A percentile compares a stretch with the other conserved stretches of the same genome.
phyloP scores from a whole-genome alignment of 2,329 filamentous ascomycete species.

The Aspergillus proliferans region DNA sequence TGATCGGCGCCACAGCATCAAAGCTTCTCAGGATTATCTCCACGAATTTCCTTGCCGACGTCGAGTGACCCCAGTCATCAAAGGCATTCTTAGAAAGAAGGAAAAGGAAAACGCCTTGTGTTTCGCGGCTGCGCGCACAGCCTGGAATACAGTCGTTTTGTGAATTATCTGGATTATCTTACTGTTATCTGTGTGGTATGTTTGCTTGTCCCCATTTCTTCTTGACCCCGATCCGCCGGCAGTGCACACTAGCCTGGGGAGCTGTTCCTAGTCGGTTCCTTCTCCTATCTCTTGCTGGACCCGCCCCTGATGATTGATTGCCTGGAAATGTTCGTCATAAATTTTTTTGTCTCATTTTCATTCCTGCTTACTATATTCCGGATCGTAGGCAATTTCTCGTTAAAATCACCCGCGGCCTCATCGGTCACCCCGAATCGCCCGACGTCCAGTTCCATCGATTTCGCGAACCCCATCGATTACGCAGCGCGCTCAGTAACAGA shows the following conservation, averaged over 20 bases:
- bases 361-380: not conserved
- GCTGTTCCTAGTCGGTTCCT: not conserved
- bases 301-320: not conserved
- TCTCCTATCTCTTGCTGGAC: not conserved
- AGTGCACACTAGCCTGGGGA: not conserved
- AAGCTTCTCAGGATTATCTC: constrained; percentile 8
- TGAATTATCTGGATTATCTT: not conserved
- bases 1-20: constrained; percentile 12
- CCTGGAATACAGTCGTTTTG: not conserved
- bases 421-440: not conserved
- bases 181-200: not conserved
- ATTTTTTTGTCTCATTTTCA: not conserved
- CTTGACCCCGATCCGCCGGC: not conserved
- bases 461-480: no score
- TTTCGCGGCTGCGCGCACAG: not conserved
- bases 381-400: no score
- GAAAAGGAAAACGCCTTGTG: not conserved
- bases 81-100: no score
- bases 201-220: not conserved
- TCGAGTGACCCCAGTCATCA: not conserved
- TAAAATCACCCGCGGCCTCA: no score
- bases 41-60: constrained; percentile 6
- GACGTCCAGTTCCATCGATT: not conserved
- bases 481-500: no score
- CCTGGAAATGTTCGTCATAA: not conserved